These are phyloP conservation scores for Melampsora larici-populina DNA, from an alignment of 1,284 basidiomycete genomes.

Conservation along the genomic window DNA sequence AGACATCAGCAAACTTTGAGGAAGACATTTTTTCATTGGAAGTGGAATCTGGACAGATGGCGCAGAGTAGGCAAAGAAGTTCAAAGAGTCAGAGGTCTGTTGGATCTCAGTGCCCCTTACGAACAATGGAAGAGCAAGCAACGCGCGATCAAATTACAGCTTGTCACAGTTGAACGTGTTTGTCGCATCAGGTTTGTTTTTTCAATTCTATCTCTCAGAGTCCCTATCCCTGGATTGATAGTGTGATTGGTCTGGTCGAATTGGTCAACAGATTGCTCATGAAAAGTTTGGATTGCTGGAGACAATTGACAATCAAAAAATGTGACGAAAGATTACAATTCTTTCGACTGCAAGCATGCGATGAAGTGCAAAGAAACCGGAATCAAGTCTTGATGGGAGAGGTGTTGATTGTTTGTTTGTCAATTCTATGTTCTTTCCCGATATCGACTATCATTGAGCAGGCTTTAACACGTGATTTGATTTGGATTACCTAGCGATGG, in stretches of 20 bases:
- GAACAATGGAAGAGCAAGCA: slow-evolving; percentile 26
- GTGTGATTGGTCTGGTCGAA: not conserved
- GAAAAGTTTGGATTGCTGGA: slow-evolving; percentile 20
- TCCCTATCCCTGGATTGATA: not conserved
- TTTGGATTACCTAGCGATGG: not conserved
- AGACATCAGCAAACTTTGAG: slow-evolving; percentile 2
- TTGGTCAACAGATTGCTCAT: slow-evolving; percentile 5
- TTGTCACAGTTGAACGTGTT: not conserved
- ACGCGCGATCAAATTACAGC: not conserved
- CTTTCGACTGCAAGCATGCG: slow-evolving; percentile 5
- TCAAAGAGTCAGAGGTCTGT: slow-evolving; percentile 5
- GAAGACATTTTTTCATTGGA: slow-evolving; percentile 17
- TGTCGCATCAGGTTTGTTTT: slow-evolving; percentile 13
- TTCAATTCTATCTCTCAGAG: not conserved
- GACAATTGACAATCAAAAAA: slow-evolving; percentile 23
- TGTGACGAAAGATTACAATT: slow-evolving; percentile 8
- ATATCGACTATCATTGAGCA: not conserved
- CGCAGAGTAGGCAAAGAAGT: slow-evolving; percentile 3
- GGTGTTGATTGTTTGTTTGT: slow-evolving; percentile 44
- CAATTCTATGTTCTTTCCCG: not conserved
- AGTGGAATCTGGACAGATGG: slow-evolving; percentile 22
- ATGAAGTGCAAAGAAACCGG: slow-evolving; percentile 14
- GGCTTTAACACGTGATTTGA: not conserved
- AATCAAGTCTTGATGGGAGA: slow-evolving; percentile 8
- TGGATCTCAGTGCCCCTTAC: slow-evolving; percentile 25